phyloP scores from a whole-genome alignment of 2,329 filamentous ascomycete genomes.

The Diaporthe longicolla region DNA sequence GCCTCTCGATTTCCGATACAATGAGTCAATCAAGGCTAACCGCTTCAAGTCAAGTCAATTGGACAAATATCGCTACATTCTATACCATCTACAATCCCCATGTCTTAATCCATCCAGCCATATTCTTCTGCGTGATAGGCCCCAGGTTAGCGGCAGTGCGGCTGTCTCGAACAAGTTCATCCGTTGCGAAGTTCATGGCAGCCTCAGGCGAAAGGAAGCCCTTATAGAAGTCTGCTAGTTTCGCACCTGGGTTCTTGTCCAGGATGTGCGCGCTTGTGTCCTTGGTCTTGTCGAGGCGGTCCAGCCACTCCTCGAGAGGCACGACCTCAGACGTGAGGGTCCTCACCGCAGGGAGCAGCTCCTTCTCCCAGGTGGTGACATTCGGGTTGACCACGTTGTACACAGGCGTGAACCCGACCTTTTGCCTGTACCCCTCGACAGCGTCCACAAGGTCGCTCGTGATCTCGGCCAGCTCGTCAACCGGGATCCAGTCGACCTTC shows the following conservation, averaged over 20 bases:
- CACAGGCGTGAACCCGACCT: not conserved
- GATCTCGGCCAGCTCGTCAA: constrained; percentile 47
- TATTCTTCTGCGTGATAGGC: constrained; percentile 33
- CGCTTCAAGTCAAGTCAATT: not conserved
- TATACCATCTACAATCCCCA: constrained; percentile 32
- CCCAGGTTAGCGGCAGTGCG: constrained; percentile 31
- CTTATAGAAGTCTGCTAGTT: constrained; percentile 39
- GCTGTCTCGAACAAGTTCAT: constrained; percentile 32
- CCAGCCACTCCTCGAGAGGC: constrained; percentile 35
- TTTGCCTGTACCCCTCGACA: constrained; percentile 23
- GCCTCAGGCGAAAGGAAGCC: constrained; percentile 19
- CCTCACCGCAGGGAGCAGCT: constrained; percentile 33
- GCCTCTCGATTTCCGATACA: not conserved
- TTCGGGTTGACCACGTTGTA: constrained; percentile 38
- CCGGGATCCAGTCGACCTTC: constrained; percentile 49
- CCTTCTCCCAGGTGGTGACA: constrained; percentile 27
- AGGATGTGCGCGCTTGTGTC: constrained; percentile 34
- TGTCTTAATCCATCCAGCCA: constrained; percentile 34
- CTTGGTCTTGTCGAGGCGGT: constrained; percentile 22
- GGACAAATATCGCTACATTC: not conserved
- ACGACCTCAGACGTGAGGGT: constrained; percentile 22
- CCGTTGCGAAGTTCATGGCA: constrained; percentile 30
- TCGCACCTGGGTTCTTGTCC: constrained; percentile 39
- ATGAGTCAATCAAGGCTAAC: not conserved
- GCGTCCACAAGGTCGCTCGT: constrained; percentile 46